Conservation (phyloP, 108 stramenopile species). For the Fragilariopsis cylindrus region DNA sequence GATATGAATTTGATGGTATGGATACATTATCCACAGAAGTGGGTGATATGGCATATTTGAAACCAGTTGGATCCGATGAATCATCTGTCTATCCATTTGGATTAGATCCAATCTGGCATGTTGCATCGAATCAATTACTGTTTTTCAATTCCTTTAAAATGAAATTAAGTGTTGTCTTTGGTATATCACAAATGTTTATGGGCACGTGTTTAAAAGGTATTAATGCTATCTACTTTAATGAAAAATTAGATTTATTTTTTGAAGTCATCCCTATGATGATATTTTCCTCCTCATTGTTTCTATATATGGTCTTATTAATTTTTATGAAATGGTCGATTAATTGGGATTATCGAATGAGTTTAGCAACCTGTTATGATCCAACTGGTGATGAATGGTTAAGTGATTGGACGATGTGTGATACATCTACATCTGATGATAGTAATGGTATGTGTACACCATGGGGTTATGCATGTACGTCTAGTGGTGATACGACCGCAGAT, state of each 20-base stretch:
- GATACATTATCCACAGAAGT: constrained; percentile 59
- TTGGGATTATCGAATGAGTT: constrained; percentile 97
- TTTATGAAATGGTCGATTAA: constrained; percentile 97
- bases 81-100: constrained; percentile 95
- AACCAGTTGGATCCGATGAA: constrained; percentile 68
- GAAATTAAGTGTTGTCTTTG: constrained; percentile 97
- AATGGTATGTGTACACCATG: constrained; percentile 81
- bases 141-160: constrained; percentile 99
- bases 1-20: constrained; percentile 75
- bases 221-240: constrained; percentile 93
- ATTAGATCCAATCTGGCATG: constrained; percentile 98
- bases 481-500: constrained; percentile 53
- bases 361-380: constrained; percentile 88
- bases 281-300: constrained; percentile 90
- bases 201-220: constrained; percentile 91
- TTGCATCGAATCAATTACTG: constrained; percentile 94
- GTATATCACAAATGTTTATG: constrained; percentile 95
- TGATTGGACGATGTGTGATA: constrained; percentile 68
- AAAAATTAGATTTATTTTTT: constrained; percentile 85
- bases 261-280: constrained; percentile 98
- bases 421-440: constrained; percentile 12
- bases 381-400: constrained; percentile 66
- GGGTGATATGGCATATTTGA: constrained; percentile 62
- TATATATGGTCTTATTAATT: constrained; percentile 98
- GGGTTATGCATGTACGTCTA: constrained; percentile 74